Conservation (phyloP, 192 early-diverging fungal species). For the Backusella parvicylindrica region DNA sequence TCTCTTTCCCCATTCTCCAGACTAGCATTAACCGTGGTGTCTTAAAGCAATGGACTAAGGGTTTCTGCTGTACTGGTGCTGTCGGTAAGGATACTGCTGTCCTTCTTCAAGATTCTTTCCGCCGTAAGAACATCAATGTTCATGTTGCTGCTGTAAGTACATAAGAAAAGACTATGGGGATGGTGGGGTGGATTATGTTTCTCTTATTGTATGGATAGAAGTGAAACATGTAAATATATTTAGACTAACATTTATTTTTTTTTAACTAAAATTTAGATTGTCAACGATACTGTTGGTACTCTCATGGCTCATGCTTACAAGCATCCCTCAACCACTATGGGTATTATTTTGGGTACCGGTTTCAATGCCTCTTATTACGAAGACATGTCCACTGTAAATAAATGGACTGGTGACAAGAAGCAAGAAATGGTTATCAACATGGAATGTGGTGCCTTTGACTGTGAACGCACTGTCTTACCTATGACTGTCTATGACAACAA, state of each 20-base stretch:
- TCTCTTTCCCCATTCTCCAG: constrained; percentile 93
- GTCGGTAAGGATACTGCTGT: constrained; percentile 72
- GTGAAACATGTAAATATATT: not conserved
- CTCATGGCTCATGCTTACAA: constrained; percentile 82
- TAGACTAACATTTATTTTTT: not conserved
- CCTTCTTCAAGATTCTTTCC: constrained; percentile 79
- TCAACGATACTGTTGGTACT: constrained; percentile 97
- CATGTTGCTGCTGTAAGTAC: constrained; percentile 43
- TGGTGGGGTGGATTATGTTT: not conserved
- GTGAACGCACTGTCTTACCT: constrained; percentile 71
- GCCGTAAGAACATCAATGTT: constrained; percentile 69
- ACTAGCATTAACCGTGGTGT: constrained; percentile 66
- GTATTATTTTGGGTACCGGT: constrained; percentile 93
- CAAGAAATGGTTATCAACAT: constrained; percentile 88
- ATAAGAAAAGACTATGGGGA: not conserved
- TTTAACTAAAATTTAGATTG: constrained; percentile 44
- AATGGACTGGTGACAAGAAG: constrained; percentile 29
- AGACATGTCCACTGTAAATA: constrained; percentile 36
- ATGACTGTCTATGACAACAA: constrained; percentile 80
- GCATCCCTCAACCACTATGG: constrained; percentile 76
- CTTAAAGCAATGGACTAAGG: constrained; percentile 84
- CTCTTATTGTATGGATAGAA: not conserved
- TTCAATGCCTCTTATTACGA: constrained; percentile 79
- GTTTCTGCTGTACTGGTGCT: constrained; percentile 73
- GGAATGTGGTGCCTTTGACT: constrained; percentile 93